Evolutionary conservation across 1,139 yeast genomes (phyloP), one percentile per base, ranked within the genome.

Genomic region (Taiozyma sp.): DNA sequence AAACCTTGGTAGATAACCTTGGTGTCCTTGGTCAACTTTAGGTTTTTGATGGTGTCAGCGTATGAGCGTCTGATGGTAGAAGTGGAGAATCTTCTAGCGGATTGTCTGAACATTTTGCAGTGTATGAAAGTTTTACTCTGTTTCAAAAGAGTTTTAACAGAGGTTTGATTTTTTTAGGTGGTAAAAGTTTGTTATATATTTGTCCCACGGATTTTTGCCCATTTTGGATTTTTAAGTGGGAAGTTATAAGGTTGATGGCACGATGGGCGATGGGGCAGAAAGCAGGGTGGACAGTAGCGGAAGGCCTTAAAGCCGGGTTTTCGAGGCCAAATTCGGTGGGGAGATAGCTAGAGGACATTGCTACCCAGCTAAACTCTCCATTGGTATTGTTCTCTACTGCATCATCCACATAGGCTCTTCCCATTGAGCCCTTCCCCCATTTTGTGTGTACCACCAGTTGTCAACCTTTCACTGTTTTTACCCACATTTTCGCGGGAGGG

Each of bases 1-100:
- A 91, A 91, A 60, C 98, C 99, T 73, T 95, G 99, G 79, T 80
- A 91, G 67, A 95, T 86, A 54, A 93, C 98, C 79, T 90, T 93
- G 66, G 99, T 91, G 70, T 88, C 95, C 59, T 78, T 72, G 70
- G 78, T 88, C 68, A 93, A 80, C 73, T 85, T 81, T 69, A 93
- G 79, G 81, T 93, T 95, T 62, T 85, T 79, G 73, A 93, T 87
- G 66, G 99, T 95, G 59, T 76, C 76, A 47, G 79, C 80, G 61
- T 81, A 81, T 10, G 72, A 70, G 45, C 57, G 57, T 50, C 64
- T 62, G 30, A 64, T 56, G 43, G 63, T 60, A 43, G 72, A 60
- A 37, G 69, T 62, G 51, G 70, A 66, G 53, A 62, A 63, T 48
- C 57, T 57, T 58, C 68, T 64, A 29, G 50, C 54, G 46, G 44